Evolutionary conservation across 768 basidiomycete genomes (phyloP).

Genomic region (Asterophora lycoperdoides): DNA sequence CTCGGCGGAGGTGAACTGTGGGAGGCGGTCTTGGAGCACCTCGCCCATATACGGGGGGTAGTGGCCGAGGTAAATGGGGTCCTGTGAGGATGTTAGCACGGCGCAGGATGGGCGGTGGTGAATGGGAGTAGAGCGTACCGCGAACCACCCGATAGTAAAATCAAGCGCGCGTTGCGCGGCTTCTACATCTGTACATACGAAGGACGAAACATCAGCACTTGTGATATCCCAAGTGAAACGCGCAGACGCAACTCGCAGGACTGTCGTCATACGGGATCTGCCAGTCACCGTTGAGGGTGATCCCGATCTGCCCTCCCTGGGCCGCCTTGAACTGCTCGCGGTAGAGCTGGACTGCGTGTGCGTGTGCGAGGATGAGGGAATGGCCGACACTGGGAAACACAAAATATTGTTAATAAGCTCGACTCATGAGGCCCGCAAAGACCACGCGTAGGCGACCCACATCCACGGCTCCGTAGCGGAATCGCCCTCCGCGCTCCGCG

Average conservation of each 20-base stretch:
- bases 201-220: too few relatives aligned
- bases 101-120: slow-evolving; percentile 6
- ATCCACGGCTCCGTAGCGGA: slow-evolving; percentile 61
- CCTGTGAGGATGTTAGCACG: slow-evolving; percentile 27
- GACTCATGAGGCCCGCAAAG: background rate
- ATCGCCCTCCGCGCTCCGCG: slow-evolving; percentile 51
- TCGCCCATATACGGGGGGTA: slow-evolving; percentile 53
- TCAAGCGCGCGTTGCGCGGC: slow-evolving; percentile 64
- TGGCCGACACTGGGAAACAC: slow-evolving; percentile 70
- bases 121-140: slow-evolving; percentile 32
- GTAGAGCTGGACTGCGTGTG: slow-evolving; percentile 59
- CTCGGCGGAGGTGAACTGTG: slow-evolving; percentile 52
- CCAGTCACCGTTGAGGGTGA: slow-evolving; percentile 52
- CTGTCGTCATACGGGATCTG: slow-evolving; percentile 57
- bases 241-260: slow-evolving; percentile 27
- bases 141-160: slow-evolving; percentile 34
- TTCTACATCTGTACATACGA: slow-evolving; percentile 45
- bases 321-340: slow-evolving; percentile 49
- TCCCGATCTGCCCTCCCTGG: slow-evolving; percentile 62
- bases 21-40: slow-evolving; percentile 49
- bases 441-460: slow-evolving; percentile 34
- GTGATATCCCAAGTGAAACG: too few relatives aligned
- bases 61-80: slow-evolving; percentile 66
- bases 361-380: slow-evolving; percentile 65
- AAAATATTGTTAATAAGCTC: too few relatives aligned